Base-by-base conservation (phyloP, 2,329 filamentous ascomycete species). In the Chalara sp. region DNA sequence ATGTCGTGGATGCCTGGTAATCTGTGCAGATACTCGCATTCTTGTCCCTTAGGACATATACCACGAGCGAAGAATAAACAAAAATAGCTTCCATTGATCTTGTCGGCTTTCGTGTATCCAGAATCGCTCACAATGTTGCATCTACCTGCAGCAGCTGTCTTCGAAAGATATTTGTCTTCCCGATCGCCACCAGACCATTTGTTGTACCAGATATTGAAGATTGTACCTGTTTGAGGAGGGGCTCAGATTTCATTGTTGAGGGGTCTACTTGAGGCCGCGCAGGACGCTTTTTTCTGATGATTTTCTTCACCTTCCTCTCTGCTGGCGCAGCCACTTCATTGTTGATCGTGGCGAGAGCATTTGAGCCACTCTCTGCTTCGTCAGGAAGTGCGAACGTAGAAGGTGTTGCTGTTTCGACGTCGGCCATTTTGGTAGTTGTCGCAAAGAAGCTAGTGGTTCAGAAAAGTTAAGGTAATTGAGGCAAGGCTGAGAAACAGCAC, bases 201-300 rank as follows among this genome's bases (percentile, higher is more conserved):
- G 74, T 96, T 96, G 72, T 96, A 96, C 92, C 91, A 96, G 64
- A 95, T 95, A 70, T 99, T 99, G 78, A 93, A 99, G 52, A 91
- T 89, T 0, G 89, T 95, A 48, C 93, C 93, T 0, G 92, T 97
- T 63, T 97, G 91, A 1, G 89, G 87, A 12, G 91, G 89, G 88
- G 86, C 61, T 96, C 89, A 33, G 85, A 85, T 61, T 86, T 88
- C 70, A 95, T 80, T 42, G 84, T 84, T 40, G 86, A 83, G 1
- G 90, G 83, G 64, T 99, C 93, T 63, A 96, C 85, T 72, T 99
- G 93, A 0, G 87, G 86, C 53, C 92, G 83, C 44, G 93, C 93
- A 32, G 93, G 93, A 39, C 90, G 80, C 64, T 87, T 85, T 75
- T 96, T 96, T 67, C 91, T 84, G 59, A 96, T 86, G 59, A 97